Conservation (phyloP, 2,329 filamentous ascomycete species). For the Fusarium sp. region DNA sequence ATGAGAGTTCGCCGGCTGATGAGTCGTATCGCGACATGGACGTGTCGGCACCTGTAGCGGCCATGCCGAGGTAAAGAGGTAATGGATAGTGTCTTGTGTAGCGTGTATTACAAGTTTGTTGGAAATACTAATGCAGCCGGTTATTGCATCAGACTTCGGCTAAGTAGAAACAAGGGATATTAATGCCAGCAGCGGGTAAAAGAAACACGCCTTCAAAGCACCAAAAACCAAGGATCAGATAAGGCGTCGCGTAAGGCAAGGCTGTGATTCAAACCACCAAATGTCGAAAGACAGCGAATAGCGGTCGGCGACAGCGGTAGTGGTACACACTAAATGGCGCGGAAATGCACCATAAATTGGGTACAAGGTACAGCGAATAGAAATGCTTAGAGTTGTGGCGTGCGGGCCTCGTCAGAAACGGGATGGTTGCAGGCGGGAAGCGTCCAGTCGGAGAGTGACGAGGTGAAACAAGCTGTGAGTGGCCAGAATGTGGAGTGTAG, state of each 20-base stretch:
- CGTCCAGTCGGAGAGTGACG: conserved; percentile 35
- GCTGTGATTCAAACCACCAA: conserved; percentile 41
- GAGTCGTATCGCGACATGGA: conserved; percentile 61
- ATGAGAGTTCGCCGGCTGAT: conserved; percentile 64
- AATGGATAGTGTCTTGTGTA: conserved; percentile 11
- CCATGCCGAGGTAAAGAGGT: conserved; percentile 43
- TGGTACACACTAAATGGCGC: conserved; percentile 39
- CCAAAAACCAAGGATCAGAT: conserved; percentile 29
- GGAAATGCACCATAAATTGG: conserved; percentile 34
- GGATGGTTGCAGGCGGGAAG: conserved; percentile 44
- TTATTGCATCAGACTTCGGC: conserved; percentile 11
- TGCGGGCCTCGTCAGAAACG: conserved; percentile 41
- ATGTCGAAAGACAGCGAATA: conserved; percentile 35
- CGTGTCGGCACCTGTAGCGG: conserved; percentile 50
- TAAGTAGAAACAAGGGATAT: conserved; percentile 6
- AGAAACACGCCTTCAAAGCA: conserved; percentile 15
- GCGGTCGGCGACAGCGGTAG: conserved; percentile 27
- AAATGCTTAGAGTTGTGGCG: conserved; percentile 22
- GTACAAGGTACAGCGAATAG: conserved; percentile 43
- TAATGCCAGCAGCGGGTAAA: conserved; percentile 5
- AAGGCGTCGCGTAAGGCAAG: conserved; percentile 35
- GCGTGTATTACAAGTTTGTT: conserved; percentile 21
- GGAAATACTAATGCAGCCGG: conserved; percentile 6
- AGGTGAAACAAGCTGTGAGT: conserved; percentile 46
- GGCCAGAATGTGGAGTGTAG: conserved; percentile 42